These are phyloP conservation scores for Prunus dulcis DNA, from an alignment of 306 rosid species.

Conservation along the genomic window DNA sequence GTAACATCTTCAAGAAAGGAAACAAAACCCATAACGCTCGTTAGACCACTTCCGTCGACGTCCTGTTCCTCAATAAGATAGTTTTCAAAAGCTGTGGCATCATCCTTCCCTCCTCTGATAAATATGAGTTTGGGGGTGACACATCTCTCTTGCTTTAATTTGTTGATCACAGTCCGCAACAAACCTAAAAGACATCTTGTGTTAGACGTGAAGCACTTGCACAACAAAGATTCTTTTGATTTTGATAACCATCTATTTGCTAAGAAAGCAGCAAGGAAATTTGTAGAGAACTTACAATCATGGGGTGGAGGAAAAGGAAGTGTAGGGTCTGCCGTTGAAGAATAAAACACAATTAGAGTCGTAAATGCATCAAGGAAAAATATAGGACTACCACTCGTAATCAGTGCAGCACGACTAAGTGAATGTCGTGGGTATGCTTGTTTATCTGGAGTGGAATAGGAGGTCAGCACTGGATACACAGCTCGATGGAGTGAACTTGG, in stretches of 20 bases:
- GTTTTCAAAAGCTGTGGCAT: slow-evolving; percentile 81
- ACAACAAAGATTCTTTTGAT: slow-evolving; percentile 2
- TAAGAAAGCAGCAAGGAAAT: slow-evolving; percentile 12
- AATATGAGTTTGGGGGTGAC: slow-evolving; percentile 88
- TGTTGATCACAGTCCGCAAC: slow-evolving; percentile 71
- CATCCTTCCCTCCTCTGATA: slow-evolving; percentile 85
- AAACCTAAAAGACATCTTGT: slow-evolving; percentile 52
- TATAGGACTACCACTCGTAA: slow-evolving; percentile 96
- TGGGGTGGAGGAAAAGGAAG: slow-evolving; percentile 97
- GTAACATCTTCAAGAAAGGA: slow-evolving; percentile 72
- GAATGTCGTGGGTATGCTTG: slow-evolving; percentile 96
- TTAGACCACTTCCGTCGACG: slow-evolving; percentile 83
- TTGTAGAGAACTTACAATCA: slow-evolving; percentile 59
- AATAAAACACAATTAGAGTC: slow-evolving; percentile 79
- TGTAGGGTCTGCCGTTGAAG: slow-evolving; percentile 79
- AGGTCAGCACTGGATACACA: slow-evolving; percentile 82
- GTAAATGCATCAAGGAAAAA: slow-evolving; percentile 97
- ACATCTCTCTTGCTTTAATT: slow-evolving; percentile 82
- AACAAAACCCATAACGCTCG: slow-evolving; percentile 83
- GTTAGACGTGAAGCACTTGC: slow-evolving; percentile 19
- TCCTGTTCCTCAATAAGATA: slow-evolving; percentile 95
- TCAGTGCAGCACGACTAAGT: slow-evolving; percentile 84
- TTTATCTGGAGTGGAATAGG: slow-evolving; percentile 77
- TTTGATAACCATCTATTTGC: background rate
- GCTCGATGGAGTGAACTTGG: slow-evolving; percentile 90